phyloP scores from a whole-genome alignment of 1,139 yeast species.

The Debaryomyces sp. region DNA sequence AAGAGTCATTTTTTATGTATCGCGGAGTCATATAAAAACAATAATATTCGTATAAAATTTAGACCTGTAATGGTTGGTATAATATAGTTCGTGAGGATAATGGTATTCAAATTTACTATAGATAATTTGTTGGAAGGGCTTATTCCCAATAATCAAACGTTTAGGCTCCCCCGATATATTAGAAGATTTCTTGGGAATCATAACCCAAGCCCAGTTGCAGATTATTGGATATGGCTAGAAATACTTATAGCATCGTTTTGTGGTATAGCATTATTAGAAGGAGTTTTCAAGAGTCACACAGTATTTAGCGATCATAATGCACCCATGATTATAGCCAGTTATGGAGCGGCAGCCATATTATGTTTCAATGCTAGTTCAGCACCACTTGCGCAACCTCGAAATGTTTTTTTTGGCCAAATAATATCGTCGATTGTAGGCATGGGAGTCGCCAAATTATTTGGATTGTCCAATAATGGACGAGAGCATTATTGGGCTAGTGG shows the following conservation, averaged over 20 bases:
- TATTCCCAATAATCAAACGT: slow-evolving; percentile 32
- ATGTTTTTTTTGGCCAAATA: slow-evolving; percentile 59
- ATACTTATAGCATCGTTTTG: slow-evolving; percentile 50
- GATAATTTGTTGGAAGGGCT: slow-evolving; percentile 33
- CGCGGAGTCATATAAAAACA: neutral
- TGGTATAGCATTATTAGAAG: slow-evolving; percentile 55
- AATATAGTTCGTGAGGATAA: slow-evolving; percentile 10
- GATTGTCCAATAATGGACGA: slow-evolving; percentile 37
- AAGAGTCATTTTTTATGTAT: neutral
- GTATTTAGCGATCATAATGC: slow-evolving; percentile 48
- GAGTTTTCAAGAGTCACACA: slow-evolving; percentile 49
- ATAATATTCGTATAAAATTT: neutral
- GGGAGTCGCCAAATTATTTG: slow-evolving; percentile 57
- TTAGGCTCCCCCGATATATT: slow-evolving; percentile 30
- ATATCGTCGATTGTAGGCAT: slow-evolving; percentile 57
- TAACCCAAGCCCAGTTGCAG: slow-evolving; percentile 32
- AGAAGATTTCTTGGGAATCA: slow-evolving; percentile 39
- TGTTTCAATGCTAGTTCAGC: slow-evolving; percentile 58
- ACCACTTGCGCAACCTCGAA: slow-evolving; percentile 72
- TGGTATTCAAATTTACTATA: slow-evolving; percentile 47
- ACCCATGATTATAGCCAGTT: slow-evolving; percentile 62
- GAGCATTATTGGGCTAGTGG: slow-evolving; percentile 62
- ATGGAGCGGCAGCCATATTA: slow-evolving; percentile 68
- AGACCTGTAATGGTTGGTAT: neutral
- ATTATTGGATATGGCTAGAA: slow-evolving; percentile 51